A percentile compares a stretch with the other conserved stretches of the same genome.
phyloP scores from a whole-genome alignment of 805 yeast species.

The Zygosaccharomyces kombuchaensis region DNA sequence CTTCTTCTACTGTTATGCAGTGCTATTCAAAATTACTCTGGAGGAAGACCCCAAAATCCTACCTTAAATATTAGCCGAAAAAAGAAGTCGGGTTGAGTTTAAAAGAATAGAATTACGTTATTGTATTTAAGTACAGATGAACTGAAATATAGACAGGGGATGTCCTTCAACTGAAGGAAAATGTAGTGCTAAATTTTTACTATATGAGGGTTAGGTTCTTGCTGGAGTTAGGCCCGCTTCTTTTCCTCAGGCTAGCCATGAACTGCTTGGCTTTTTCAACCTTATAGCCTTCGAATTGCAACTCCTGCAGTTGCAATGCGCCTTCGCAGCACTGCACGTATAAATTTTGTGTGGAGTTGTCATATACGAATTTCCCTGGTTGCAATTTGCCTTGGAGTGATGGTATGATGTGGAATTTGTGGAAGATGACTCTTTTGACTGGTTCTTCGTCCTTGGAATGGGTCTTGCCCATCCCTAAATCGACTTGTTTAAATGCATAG shows the following conservation, averaged over 20 bases:
- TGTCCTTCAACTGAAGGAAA: not conserved
- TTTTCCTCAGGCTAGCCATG: slow-evolving; percentile 40
- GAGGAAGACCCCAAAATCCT: not conserved
- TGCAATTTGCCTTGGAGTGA: not conserved
- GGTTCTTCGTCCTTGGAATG: slow-evolving; percentile 16
- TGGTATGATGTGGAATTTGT: slow-evolving; percentile 31
- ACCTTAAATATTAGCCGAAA: not conserved
- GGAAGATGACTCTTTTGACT: slow-evolving; percentile 46
- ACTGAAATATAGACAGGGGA: not conserved
- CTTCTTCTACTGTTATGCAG: not conserved
- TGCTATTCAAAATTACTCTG: not conserved
- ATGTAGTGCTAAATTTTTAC: not conserved
- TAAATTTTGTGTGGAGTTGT: slow-evolving; percentile 25
- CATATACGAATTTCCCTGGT: slow-evolving; percentile 34
- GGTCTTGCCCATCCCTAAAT: slow-evolving; percentile 32
- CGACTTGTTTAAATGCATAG: slow-evolving; percentile 41
- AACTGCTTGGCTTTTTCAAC: slow-evolving; percentile 46
- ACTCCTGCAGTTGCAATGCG: slow-evolving; percentile 37
- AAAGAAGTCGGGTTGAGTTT: not conserved
- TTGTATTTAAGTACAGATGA: not conserved
- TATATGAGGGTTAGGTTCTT: not conserved
- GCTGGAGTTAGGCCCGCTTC: slow-evolving; percentile 33
- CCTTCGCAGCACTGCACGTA: slow-evolving; percentile 41
- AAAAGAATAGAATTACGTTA: not conserved
- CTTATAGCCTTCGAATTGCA: slow-evolving; percentile 55